Base-by-base conservation (phyloP, 2,329 filamentous ascomycete species). In the Penicillium sp. region DNA sequence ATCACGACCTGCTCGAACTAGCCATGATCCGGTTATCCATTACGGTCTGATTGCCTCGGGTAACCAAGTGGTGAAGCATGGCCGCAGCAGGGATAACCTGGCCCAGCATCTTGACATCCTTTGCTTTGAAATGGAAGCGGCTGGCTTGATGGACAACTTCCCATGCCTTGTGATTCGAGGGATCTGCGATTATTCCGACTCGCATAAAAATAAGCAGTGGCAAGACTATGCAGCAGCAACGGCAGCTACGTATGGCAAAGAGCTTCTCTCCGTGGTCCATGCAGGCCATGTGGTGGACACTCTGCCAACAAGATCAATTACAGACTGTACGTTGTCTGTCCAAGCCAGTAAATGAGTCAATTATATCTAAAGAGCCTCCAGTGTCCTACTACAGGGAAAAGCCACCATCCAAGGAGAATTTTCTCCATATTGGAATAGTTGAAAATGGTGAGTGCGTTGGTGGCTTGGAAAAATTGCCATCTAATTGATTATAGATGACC, bases 31-130 rank as follows among this genome's bases (percentile, higher is more conserved):
- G n/a, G 13, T 44, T 5, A 51, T 58, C 25, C 55, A 58, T 35
- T 58, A 58, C 21, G 55, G 55, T 29, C 19, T 46, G n/a, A 54
- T 58, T 47, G 55, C 55, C 16, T 54, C 51, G 23, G 55, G 55
- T 9, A 58, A 51, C 6, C 47, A 58, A 31, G 55, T 54, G 5
- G 4, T 35, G 11, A 35, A 35, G 33, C 33, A 51, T 43, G 31
- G 31, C 19, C 3, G 2, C 11, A 19, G 14, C 4, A 39, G 51
- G 21, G 51, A 58, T 43, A 13, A 8, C 4, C 8, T 51, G 26
- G 42, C 51, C 3, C 23, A 33, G n/a, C 23, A 16, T 35, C 33
- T 35, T 35, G 39, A 6, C 39, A 33, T 58, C 9, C 29, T 58
- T 10, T 58, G 55, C 29, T 54, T 39, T 39, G 37, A 39, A 35